A percentile compares a stretch with the other conserved stretches of the same genome.
Conservation (phyloP, 129 eudicot species). For the Artemisia argyi region DNA sequence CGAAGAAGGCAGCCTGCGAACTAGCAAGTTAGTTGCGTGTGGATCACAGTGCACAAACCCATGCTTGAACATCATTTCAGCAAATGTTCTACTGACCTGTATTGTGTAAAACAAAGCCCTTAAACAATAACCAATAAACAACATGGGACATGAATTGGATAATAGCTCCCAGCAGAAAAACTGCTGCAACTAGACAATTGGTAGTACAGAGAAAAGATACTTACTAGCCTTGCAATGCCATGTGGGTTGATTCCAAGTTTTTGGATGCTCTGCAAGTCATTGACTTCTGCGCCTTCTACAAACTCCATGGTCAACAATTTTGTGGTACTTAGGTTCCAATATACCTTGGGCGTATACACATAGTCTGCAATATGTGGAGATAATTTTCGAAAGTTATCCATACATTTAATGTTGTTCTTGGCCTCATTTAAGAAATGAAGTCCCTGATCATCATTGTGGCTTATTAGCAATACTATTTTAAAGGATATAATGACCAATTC, state of each 20-base stretch:
- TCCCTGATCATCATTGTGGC: conserved; percentile 61
- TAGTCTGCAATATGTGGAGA: too few species aligned
- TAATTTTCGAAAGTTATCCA: conserved; percentile 93
- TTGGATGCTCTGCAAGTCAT: conserved; percentile 58
- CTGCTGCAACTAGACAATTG: not conserved
- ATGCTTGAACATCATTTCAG: conserved; percentile 97
- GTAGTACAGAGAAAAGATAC: conserved; percentile 27
- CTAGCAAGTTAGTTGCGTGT: conserved; percentile 79
- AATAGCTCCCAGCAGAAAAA: not conserved
- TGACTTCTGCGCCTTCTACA: conserved; percentile 78
- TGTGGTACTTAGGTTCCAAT: conserved; percentile 83
- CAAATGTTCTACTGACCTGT: conserved; percentile 87
- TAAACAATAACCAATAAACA: not conserved
- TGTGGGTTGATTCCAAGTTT: conserved; percentile 61
- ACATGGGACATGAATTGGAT: not conserved
- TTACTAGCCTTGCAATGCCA: conserved; percentile 80
- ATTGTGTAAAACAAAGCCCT: not conserved
- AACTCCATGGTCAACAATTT: conserved; percentile 89
- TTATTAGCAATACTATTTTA: too few species aligned
- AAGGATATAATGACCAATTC: too few species aligned
- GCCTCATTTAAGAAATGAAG: conserved; percentile 93
- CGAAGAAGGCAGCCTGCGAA: conserved; percentile 71
- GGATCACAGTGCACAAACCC: conserved; percentile 99
- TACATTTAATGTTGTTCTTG: conserved; percentile 85
- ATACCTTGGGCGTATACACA: conserved; percentile 72